These are phyloP conservation scores for Pseudozyma flocculosa DNA, from an alignment of 1,284 basidiomycete genomes.

Conservation along the genomic window DNA sequence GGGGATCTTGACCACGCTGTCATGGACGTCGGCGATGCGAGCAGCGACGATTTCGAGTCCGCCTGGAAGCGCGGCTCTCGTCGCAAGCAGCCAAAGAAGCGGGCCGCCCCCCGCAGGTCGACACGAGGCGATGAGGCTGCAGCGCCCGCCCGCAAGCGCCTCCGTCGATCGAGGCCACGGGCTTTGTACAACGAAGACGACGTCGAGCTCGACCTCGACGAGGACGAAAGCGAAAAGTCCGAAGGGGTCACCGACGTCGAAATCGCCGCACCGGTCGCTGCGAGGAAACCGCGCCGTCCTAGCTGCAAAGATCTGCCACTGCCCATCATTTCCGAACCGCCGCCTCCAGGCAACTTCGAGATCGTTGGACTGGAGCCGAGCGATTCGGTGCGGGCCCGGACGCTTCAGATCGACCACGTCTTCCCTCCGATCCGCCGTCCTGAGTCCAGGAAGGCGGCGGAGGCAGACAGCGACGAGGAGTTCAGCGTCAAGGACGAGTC, in stretches of 20 bases:
- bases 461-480: neutral
- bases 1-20: no score
- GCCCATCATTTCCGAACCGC: no score
- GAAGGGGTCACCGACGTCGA: neutral
- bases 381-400: neutral
- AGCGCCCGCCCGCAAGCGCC: no score
- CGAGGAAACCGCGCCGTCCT: no score
- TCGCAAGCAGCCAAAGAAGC: no score
- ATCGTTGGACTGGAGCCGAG: neutral
- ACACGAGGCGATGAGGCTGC: no score
- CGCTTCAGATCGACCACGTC: neutral
- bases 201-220: constrained; percentile 1
- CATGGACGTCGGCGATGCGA: neutral
- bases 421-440: neutral
- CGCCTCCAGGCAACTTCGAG: no score
- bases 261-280: neutral
- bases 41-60: neutral
- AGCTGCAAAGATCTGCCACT: no score
- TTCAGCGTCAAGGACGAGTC: no score
- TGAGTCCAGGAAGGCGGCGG: neutral
- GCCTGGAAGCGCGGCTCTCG: no score
- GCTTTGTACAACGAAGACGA: constrained; percentile 5
- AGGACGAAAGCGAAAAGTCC: neutral
- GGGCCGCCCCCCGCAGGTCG: no score
- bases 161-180: no score